phyloP scores from a whole-genome alignment of 129 eudicot genomes.

The Cynara cardunculus region DNA sequence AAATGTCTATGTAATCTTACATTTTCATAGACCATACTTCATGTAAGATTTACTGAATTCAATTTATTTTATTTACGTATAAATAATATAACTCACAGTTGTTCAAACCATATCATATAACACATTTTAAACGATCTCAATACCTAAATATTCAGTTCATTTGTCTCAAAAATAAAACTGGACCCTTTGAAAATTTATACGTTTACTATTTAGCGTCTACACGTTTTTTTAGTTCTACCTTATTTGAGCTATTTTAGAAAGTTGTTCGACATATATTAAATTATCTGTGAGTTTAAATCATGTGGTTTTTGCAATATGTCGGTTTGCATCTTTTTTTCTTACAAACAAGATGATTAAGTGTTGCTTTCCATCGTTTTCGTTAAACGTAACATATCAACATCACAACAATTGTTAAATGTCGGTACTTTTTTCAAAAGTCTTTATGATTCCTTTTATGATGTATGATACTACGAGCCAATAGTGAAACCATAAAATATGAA shows the following conservation, averaged over 20 bases:
- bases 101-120: not conserved
- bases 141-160: not conserved
- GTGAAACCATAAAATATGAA: not conserved
- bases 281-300: not conserved
- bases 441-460: not conserved
- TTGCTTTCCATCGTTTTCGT: not conserved
- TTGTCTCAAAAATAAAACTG: no score
- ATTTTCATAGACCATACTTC: no score
- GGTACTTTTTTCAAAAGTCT: not conserved
- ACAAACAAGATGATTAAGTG: not conserved
- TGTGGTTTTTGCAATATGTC: not conserved
- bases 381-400: not conserved
- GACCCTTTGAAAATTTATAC: not conserved
- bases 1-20: not conserved
- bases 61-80: no score
- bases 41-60: no score
- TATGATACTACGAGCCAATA: no score
- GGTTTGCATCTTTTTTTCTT: not conserved
- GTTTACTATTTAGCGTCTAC: not conserved
- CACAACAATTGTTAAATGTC: not conserved
- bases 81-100: no score
- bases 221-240: not conserved
- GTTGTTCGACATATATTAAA: not conserved
- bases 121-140: no score
- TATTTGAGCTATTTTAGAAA: not conserved